These are phyloP conservation scores for Beta corolliflora DNA, from an alignment of 179 eudicot genomes.

Conservation along the genomic window DNA sequence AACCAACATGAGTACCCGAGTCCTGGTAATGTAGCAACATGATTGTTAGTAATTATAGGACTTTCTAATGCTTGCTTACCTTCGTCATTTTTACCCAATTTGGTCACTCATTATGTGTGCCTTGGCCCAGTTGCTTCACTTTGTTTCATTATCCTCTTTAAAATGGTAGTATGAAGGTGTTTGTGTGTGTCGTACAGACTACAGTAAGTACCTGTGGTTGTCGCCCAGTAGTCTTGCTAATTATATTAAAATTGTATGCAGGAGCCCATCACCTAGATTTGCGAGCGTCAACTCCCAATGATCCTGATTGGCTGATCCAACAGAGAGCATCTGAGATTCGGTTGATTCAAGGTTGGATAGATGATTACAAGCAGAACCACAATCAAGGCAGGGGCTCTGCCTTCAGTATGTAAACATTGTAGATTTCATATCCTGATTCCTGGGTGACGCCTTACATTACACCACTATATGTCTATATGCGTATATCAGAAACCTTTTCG, in stretches of 20 bases:
- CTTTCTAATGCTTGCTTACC: neutral
- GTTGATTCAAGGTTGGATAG: constrained; percentile 70
- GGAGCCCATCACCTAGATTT: constrained; percentile 96
- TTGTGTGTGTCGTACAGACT: neutral
- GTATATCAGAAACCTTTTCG: neutral
- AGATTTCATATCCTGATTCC: neutral
- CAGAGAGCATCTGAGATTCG: constrained; percentile 65
- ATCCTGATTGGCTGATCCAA: constrained; percentile 80
- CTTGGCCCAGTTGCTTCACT: neutral
- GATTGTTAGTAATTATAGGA: no score
- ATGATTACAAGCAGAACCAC: constrained; percentile 38
- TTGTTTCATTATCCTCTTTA: neutral
- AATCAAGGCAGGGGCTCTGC: constrained; percentile 29
- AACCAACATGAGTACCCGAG: no score
- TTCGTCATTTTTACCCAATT: no score
- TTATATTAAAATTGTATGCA: constrained; percentile 1
- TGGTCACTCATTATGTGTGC: no score
- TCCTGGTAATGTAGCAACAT: no score
- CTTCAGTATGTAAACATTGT: constrained; percentile 29
- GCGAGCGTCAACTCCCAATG: constrained; percentile 65
- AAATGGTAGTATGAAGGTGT: neutral
- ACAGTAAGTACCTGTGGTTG: no score
- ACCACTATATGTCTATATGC: neutral
- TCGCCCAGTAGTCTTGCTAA: neutral
- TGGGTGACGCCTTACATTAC: neutral